Conservation (phyloP, 129 eudicot genomes). For the Pittosporum tobira region DNA sequence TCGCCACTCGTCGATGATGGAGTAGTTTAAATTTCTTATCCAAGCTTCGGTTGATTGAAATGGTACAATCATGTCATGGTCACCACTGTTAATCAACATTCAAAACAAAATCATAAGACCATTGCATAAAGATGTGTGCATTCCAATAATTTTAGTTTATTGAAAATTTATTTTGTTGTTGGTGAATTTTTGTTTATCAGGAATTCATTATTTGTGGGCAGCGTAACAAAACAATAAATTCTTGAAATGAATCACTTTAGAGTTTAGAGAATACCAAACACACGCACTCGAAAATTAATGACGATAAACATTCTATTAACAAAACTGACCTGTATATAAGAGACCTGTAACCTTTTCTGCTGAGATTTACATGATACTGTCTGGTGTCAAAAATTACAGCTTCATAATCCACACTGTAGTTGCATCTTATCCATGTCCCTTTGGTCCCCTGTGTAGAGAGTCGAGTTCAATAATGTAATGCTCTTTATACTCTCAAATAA, state of each 20-base stretch:
- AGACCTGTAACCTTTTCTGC: slow-evolving; percentile 33
- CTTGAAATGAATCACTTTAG: too few species aligned
- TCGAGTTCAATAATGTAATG: too few species aligned
- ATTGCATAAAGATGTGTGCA: too few species aligned
- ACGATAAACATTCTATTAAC: background rate
- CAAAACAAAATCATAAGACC: background rate
- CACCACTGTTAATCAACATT: slow-evolving; percentile 26
- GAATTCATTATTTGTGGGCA: background rate
- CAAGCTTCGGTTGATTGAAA: slow-evolving; percentile 50
- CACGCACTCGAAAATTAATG: too few species aligned
- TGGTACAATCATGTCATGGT: slow-evolving; percentile 49
- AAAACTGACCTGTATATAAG: slow-evolving; percentile 33
- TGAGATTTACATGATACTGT: slow-evolving; percentile 33
- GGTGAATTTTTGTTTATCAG: background rate
- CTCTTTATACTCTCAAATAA: too few species aligned
- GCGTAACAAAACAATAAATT: background rate
- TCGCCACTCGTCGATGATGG: slow-evolving; percentile 53
- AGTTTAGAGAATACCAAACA: too few species aligned
- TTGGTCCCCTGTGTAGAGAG: slow-evolving; percentile 18
- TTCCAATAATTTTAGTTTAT: too few species aligned
- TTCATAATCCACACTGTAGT: slow-evolving; percentile 3
- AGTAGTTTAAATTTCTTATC: slow-evolving; percentile 33
- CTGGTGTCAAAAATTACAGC: slow-evolving; percentile 9
- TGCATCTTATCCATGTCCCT: slow-evolving; percentile 31
- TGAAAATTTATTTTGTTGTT: background rate